Evolutionary conservation across 257 asterid genomes (phyloP).

Genomic region (Ocimum tenuiflorum): DNA sequence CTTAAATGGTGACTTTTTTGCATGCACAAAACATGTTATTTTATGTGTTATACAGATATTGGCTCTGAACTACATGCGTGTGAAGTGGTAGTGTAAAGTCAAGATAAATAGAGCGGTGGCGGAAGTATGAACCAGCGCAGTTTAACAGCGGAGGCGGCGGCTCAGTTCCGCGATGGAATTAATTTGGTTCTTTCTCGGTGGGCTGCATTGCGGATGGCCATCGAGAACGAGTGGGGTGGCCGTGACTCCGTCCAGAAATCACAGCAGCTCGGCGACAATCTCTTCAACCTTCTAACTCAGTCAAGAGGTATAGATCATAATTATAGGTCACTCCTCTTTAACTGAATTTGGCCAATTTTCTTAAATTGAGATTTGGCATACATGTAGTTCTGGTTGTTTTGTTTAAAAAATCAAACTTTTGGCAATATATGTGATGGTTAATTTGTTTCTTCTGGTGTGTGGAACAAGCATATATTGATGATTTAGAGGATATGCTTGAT

Average conservation of each 20-base stretch:
- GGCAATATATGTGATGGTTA: background rate
- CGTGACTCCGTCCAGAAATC: conserved; percentile 42
- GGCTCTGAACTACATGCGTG: too few species aligned
- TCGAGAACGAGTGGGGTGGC: conserved; percentile 71
- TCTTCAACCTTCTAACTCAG: conserved; percentile 38
- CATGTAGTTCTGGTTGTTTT: background rate
- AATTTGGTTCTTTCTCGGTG: conserved; percentile 47
- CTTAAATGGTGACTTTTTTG: too few species aligned
- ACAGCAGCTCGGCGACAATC: conserved; percentile 29
- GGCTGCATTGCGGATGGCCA: conserved; percentile 66
- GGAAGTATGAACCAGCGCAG: conserved; percentile 18
- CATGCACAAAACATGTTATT: too few species aligned
- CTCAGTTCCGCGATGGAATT: conserved; percentile 50
- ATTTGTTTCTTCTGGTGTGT: conserved; percentile 3
- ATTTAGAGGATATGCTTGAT: conserved; percentile 56
- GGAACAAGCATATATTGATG: conserved; percentile 52
- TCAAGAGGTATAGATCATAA: conserved; percentile 39
- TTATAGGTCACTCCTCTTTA: conserved; percentile 17
- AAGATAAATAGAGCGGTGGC: background rate
- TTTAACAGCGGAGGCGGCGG: conserved; percentile 54
- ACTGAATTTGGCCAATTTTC: background rate
- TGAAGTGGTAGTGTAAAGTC: too few species aligned
- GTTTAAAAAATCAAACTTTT: background rate
- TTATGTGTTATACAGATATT: too few species aligned
- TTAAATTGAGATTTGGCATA: background rate